Base-by-base conservation (phyloP, 1,284 basidiomycete genomes). In the Coniferiporia weirii region DNA sequence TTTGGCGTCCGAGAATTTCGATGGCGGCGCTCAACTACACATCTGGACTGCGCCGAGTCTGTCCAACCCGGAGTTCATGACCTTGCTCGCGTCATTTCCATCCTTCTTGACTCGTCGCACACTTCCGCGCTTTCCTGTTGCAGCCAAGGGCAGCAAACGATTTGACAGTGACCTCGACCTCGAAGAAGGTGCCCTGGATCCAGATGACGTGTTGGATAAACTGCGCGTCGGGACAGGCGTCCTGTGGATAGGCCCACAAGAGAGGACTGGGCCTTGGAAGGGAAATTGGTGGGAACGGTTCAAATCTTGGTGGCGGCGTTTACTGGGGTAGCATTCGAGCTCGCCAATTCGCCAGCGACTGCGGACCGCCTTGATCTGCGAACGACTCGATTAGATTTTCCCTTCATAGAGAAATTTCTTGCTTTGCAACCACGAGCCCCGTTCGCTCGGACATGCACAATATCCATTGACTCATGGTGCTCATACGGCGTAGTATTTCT, bases 201-300 rank as follows among this genome's bases (percentile, higher is more conserved):
- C 72, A 59, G 77, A 76, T 59, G 78, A 78, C 45, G 78, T 90
- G 59, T 75, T 73, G 62, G 78, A 77, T 59, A 78, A 77, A 45
- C 78, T 91, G 60, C 80, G 76, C 40, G 80, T 83, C 67, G 89
- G 89, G 19, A 91, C 89, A 27, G 88, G 88, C 12, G 76, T 75
- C 48, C 85, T 91, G 78, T 87, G 84, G 81, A 70, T 89, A 38
- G 81, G 85, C 57, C 66, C 76, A 38, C 81, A 76, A 66, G 69
- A 73, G 55, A 83, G 88, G 38, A 72, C 72, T 34, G 77, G 79
- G 43, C 82, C 80, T 27, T 89, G 84, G 82, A 75, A 80, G 66
- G 87, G 88, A 17, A 77, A 80, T 57, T 89, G 84, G 85, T 90
- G 87, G 87, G 79, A 79, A 47, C 76, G 84, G 64, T 82, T 91